Base-by-base conservation (phyloP, 805 yeast genomes). In the Yarrowia sp. region DNA sequence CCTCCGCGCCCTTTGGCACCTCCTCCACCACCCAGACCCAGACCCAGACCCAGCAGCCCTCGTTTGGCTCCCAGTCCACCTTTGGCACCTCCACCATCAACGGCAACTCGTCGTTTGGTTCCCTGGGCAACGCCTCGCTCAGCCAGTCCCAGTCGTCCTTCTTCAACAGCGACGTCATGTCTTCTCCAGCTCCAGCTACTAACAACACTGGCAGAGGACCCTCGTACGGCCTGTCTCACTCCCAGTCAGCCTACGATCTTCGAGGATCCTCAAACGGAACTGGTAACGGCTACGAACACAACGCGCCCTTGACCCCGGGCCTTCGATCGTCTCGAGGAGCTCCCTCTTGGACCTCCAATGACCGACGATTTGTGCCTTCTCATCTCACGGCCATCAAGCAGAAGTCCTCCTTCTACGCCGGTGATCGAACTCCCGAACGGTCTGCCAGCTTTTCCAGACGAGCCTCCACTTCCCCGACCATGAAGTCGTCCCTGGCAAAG, bases 311-410 rank as follows among this genome's bases (percentile, higher is more conserved):
- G 22, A 43, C 52, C 3, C 48, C 64, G 11, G 52, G 64, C 19
- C 33, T 64, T 28, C 28, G 64, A 16, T 32, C 43, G 14, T 41
- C 64, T 1, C 41, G 64, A 22, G 63, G 62, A 17, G 56, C 66
- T 7, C 66, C 66, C 3, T 64, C 65, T 1, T 65, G 66, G 66
- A 48, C 58, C 8, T 43, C 62, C 21, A 56, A 52, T 21, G 66
- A 65, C 16, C 49, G 66, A 10, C 51, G 65, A 9, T 41, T 38
- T n/a, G 66, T 65, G 21, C 66, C 66, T 10, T 65, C 66, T 2
- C 65, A 65, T 22, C 36, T 65, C 3, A 46, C 66, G 11, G 46
- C 61, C 21, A 24, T 44, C 30, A 61, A 46, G 46, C 58, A 49
- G 21, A 65, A 61, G 32, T 51, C 66, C 14, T 59, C 65, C 5